These are phyloP conservation scores for Candida sanyaensis DNA, from an alignment of 1,139 yeast genomes.

Conservation along the genomic window DNA sequence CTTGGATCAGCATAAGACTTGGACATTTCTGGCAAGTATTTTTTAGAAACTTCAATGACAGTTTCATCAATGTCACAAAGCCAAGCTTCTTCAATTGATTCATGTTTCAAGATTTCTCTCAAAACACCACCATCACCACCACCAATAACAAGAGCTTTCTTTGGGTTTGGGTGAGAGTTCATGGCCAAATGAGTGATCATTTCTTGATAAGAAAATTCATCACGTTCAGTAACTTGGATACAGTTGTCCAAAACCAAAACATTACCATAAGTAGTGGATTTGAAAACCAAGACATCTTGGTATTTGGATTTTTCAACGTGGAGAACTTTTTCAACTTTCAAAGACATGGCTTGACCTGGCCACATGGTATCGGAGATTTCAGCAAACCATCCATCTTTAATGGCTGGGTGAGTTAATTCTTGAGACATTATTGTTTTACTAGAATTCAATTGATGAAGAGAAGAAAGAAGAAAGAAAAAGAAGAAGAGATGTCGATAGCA, in stretches of 20 bases:
- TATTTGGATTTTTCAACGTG: constrained; percentile 81
- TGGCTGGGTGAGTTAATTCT: constrained; percentile 68
- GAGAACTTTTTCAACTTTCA: constrained; percentile 77
- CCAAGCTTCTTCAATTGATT: constrained; percentile 79
- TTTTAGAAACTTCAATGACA: constrained; percentile 78
- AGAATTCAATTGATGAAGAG: neutral
- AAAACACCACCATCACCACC: constrained; percentile 98
- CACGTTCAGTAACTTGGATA: constrained; percentile 91
- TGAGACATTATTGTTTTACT: constrained; percentile 20
- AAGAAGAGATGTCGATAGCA: no score
- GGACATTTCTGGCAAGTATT: constrained; percentile 84
- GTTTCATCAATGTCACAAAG: constrained; percentile 91
- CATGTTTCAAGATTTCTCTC: constrained; percentile 89
- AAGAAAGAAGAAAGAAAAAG: neutral
- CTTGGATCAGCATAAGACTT: constrained; percentile 78
- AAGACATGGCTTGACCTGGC: constrained; percentile 95
- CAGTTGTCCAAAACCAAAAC: constrained; percentile 90
- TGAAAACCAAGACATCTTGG: constrained; percentile 87
- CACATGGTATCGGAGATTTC: constrained; percentile 86
- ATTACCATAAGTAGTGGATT: constrained; percentile 86
- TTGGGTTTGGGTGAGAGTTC: constrained; percentile 89
- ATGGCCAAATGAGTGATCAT: constrained; percentile 90
- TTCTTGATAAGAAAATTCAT: constrained; percentile 93
- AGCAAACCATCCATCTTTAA: constrained; percentile 88
- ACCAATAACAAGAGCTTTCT: constrained; percentile 86